Conservation (phyloP, 2,329 filamentous ascomycete species). For the Fusarium coffeatum region DNA sequence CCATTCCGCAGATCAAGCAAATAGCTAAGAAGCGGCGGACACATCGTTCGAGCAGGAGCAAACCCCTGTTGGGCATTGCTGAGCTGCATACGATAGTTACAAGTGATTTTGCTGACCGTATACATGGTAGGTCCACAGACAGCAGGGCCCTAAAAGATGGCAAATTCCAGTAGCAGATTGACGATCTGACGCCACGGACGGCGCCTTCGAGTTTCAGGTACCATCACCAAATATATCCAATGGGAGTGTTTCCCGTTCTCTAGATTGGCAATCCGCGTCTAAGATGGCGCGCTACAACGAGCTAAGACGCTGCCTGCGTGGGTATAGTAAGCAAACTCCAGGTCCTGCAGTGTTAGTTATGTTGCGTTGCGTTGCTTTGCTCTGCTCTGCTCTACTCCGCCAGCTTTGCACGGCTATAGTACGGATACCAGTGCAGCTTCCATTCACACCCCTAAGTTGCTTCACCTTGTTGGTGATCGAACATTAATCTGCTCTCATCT, state of each 20-base stretch:
- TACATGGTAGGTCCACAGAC: background rate
- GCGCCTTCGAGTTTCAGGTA: conserved; percentile 44
- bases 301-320: conserved; percentile 14
- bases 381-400: background rate
- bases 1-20: background rate
- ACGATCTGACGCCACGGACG: conserved; percentile 41
- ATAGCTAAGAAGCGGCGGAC: background rate
- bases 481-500: conserved; percentile 21
- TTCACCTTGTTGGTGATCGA: conserved; percentile 3
- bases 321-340: conserved; percentile 29
- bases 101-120: conserved; percentile 3
- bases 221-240: conserved; percentile 37
- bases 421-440: background rate
- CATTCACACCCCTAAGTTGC: conserved; percentile 1
- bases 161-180: conserved; percentile 22
- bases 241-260: conserved; percentile 37
- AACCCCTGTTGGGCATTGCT: background rate
- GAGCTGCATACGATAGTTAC: background rate
- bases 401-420: background rate
- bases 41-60: background rate
- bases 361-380: conserved; percentile 5
- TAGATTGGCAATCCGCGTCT: conserved; percentile 36
- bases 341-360: background rate
- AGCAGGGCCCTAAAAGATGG: conserved; percentile 3
- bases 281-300: conserved; percentile 33